These are phyloP conservation scores for Verticillium tricorpus DNA, from an alignment of 2,329 filamentous ascomycete species.

Conservation along the genomic window DNA sequence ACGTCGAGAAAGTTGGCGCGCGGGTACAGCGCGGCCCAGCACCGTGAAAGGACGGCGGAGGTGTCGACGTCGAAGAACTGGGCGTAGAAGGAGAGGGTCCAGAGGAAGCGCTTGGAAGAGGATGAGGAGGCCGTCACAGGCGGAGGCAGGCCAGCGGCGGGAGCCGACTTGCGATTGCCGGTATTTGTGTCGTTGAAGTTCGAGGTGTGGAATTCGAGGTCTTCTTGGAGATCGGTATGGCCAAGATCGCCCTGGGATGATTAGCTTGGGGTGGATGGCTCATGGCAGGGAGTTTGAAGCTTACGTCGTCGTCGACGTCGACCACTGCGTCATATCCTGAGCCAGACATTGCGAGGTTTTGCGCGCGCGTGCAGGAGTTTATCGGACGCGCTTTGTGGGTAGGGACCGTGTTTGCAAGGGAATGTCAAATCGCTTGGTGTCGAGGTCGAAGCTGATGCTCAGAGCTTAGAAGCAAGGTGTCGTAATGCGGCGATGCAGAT, in stretches of 20 bases:
- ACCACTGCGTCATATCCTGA: slow-evolving; percentile 97
- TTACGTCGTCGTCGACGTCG: slow-evolving; percentile 91
- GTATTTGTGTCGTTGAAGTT: slow-evolving; percentile 64
- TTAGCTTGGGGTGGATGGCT: slow-evolving; percentile 4
- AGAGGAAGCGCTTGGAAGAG: slow-evolving; percentile 75
- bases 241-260: slow-evolving; percentile 80
- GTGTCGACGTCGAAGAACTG: slow-evolving; percentile 99
- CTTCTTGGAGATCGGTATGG: slow-evolving; percentile 96
- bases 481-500: slow-evolving; percentile 17
- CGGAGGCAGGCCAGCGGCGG: slow-evolving; percentile 45
- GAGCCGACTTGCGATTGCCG: slow-evolving; percentile 44
- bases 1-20: slow-evolving; percentile 95
- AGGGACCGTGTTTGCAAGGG: background rate
- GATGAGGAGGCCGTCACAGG: slow-evolving; percentile 48
- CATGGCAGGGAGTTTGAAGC: slow-evolving; percentile 10
- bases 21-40: slow-evolving; percentile 83
- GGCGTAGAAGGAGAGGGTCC: slow-evolving; percentile 88
- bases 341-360: slow-evolving; percentile 59
- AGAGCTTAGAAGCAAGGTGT: slow-evolving; percentile 19
- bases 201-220: slow-evolving; percentile 97
- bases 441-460: background rate
- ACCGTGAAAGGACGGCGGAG: slow-evolving; percentile 78
- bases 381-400: background rate
- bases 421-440: background rate
- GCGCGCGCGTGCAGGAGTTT: background rate